Evolutionary conservation across 495 filamentous ascomycete genomes (phyloP), one percentile per base, ranked within the genome.

Genomic region (Aspergillus haitiensis): DNA sequence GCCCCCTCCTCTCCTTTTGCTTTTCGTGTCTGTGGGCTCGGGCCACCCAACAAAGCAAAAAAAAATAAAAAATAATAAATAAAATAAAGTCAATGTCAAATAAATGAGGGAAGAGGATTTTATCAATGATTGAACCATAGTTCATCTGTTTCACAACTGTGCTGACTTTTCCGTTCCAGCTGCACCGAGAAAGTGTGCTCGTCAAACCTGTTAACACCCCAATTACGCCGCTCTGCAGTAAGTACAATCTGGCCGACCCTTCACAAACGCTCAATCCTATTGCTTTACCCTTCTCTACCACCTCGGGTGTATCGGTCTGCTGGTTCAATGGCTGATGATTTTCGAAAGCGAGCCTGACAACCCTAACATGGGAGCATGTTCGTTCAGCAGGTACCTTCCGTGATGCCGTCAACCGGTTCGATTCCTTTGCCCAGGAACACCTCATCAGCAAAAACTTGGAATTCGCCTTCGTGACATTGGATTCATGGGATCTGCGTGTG

Each of bases 181-280:
- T 98, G 64, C 88, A 94, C 75, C 90, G 92, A 55, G 92, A 98
- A 77, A 94, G 90, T 69, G 90, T 97, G 49, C 89, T 98, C 36
- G 94, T 98, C 72, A 97, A 97, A 76, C 94, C 94, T 2, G 86
- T 97, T 77, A 98, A 98, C 76, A 98, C 94, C 37, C 94, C 94
- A 16, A 98, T 98, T 67, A 98, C 94, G 55, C 94, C 95, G 39
- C 82, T 98, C 33, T 98, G 94, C 86, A 98, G 93, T 97, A 88
- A 87, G 93, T 88, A 40, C 52, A 60, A 55, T 39, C 49, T 45
- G 8, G 7, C 44, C 52, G 42, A 54, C 31, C 49, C 39, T 44
- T 49, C 34, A 34, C 46, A 16, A 32, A 18, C 45, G 44, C 40
- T 48, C 59, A 60, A 62, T 49, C 32, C 52, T 42, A 16, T 37